phyloP scores from a whole-genome alignment of 2,329 filamentous ascomycete genomes.

The Pseudophaeomoniella oleicola region DNA sequence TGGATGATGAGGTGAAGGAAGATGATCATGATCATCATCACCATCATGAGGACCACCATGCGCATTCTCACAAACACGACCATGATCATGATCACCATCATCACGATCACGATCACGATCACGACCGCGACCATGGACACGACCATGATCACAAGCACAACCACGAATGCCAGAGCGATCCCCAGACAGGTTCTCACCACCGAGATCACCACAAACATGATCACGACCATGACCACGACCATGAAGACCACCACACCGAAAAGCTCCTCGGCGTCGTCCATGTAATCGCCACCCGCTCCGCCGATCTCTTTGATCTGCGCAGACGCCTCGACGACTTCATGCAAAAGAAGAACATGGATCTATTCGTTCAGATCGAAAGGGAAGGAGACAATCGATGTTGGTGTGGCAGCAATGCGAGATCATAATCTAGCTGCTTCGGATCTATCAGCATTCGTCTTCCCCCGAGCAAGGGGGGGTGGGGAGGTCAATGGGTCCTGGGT shows the following conservation, averaged over 20 bases:
- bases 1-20: constrained; percentile 47
- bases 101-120: constrained; percentile 9
- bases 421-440: too few species aligned
- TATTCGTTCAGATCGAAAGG: constrained; percentile 75
- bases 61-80: constrained; percentile 14
- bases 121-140: constrained; percentile 16
- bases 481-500: too few species aligned
- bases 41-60: constrained; percentile 17
- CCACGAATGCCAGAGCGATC: constrained; percentile 9
- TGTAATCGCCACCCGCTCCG: constrained; percentile 56
- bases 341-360: constrained; percentile 56
- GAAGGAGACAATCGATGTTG: constrained; percentile 59
- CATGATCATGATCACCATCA: constrained; percentile 14
- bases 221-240: constrained; percentile 11
- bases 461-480: too few species aligned
- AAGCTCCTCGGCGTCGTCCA: constrained; percentile 74
- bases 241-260: constrained; percentile 12
- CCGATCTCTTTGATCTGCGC: constrained; percentile 69
- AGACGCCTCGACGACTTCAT: constrained; percentile 63
- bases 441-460: too few species aligned
- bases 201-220: constrained; percentile 13
- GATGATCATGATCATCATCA: constrained; percentile 15
- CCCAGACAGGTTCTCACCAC: neutral
- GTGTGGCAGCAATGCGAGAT: constrained; percentile 35
- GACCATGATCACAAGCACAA: constrained; percentile 18